Percentiles rank a stretch among this genome's conserved stretches.
Conservation (phyloP, 2,329 filamentous ascomycete species). For the Paracoccidioides lutzii region DNA sequence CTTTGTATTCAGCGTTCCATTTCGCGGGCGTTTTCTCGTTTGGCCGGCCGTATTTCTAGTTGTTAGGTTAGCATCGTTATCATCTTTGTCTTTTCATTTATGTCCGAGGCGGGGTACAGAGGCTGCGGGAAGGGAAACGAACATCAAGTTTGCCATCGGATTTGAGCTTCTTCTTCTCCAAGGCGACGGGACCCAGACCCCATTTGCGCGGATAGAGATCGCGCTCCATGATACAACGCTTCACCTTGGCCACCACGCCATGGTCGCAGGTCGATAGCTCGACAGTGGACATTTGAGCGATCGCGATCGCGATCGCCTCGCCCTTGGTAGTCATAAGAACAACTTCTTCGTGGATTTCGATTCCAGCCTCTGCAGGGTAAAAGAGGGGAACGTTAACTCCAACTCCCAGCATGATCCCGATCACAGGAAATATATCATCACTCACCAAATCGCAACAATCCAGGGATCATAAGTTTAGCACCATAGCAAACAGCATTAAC, state of each 20-base stretch:
- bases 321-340: conserved; percentile 99
- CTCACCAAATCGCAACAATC: conserved; percentile 78
- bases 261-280: conserved; percentile 96
- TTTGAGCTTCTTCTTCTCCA: conserved; percentile 99
- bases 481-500: conserved; percentile 98
- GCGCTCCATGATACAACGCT: conserved; percentile 99
- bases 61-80: conserved; percentile 21
- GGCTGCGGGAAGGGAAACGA: conserved; percentile 23
- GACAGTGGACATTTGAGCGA: conserved; percentile 95
- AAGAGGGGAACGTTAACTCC: conserved; percentile 7
- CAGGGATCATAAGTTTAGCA: conserved; percentile 97
- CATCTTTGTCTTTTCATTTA: neutral
- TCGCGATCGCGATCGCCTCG: conserved; percentile 91
- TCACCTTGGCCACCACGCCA: conserved; percentile 95
- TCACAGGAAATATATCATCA: conserved; percentile 9
- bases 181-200: conserved; percentile 84
- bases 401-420: neutral
- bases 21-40: conserved; percentile 90
- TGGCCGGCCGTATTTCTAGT: conserved; percentile 71
- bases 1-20: conserved; percentile 88
- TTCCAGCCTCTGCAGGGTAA: conserved; percentile 55
- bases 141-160: conserved; percentile 89
- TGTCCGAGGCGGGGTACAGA: neutral
- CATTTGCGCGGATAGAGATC: conserved; percentile 94
- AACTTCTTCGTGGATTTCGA: conserved; percentile 91